These are phyloP conservation scores for Cladosporium austrohemisphaericum DNA, from an alignment of 2,329 filamentous ascomycete species.

Conservation along the genomic window DNA sequence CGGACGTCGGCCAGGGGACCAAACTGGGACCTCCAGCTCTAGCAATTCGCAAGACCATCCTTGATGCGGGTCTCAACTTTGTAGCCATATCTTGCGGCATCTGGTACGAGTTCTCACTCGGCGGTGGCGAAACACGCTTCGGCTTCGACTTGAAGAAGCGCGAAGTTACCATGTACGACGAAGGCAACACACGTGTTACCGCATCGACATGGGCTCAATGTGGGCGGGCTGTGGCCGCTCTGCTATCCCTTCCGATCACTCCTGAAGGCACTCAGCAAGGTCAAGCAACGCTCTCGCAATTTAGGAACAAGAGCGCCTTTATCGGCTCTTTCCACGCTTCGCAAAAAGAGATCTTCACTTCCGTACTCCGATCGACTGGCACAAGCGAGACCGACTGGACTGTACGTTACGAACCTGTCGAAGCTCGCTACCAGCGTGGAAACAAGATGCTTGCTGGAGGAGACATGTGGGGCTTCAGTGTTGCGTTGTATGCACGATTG, in stretches of 20 bases:
- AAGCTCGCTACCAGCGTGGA: conserved; percentile 15
- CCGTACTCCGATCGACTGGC: conserved; percentile 32
- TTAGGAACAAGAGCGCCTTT: conserved; percentile 31
- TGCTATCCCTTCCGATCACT: conserved; percentile 31
- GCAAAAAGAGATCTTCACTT: conserved; percentile 39
- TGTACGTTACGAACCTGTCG: conserved; percentile 18
- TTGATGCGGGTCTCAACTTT: conserved; percentile 7
- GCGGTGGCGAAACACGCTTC: conserved; percentile 20
- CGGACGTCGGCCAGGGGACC: conserved; percentile 1
- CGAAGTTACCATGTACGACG: conserved; percentile 25
- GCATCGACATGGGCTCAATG: conserved; percentile 33
- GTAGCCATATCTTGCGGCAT: conserved; percentile 19
- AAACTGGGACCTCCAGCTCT: background rate
- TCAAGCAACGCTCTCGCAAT: conserved; percentile 18
- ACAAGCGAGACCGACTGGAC: conserved; percentile 35
- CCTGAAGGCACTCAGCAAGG: background rate
- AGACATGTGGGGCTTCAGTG: conserved; percentile 44
- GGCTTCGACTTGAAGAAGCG: conserved; percentile 29
- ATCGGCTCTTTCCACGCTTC: conserved; percentile 33
- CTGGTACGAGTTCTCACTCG: conserved; percentile 32
- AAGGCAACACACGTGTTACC: conserved; percentile 27
- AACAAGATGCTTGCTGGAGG: conserved; percentile 46
- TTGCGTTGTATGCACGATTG: conserved; percentile 52
- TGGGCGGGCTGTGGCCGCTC: conserved; percentile 32
- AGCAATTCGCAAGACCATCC: background rate